phyloP scores from a whole-genome alignment of 495 filamentous ascomycete genomes.

The Cairneyella variabilis region DNA sequence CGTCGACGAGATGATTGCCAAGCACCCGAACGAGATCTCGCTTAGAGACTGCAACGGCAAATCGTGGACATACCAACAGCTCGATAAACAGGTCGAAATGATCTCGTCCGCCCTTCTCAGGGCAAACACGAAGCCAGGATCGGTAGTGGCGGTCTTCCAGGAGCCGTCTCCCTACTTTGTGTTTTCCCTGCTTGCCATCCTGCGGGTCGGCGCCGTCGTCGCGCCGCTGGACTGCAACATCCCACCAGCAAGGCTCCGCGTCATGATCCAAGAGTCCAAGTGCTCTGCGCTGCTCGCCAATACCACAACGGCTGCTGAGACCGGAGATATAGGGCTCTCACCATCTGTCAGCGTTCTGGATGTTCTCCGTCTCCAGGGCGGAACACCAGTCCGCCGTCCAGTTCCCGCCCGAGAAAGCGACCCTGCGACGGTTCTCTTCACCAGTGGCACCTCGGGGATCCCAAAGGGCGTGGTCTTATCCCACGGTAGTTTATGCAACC shows the following conservation, averaged over 20 bases:
- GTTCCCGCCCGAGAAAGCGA: background rate
- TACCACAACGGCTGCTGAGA: background rate
- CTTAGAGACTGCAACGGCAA: background rate
- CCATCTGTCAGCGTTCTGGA: background rate
- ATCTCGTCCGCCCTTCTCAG: background rate
- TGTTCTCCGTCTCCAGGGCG: background rate
- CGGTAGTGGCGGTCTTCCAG: conserved; percentile 26
- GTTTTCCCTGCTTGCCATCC: conserved; percentile 47
- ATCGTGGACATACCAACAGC: background rate
- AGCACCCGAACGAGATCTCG: background rate
- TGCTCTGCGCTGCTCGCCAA: background rate
- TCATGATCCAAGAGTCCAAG: background rate
- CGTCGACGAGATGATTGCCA: conserved; percentile 25
- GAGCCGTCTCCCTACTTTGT: conserved; percentile 38
- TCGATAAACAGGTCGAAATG: background rate
- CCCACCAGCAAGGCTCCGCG: conserved; percentile 21
- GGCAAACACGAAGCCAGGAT: conserved; percentile 7
- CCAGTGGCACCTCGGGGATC: background rate
- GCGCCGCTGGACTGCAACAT: conserved; percentile 46
- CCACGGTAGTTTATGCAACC: conserved; percentile 53
- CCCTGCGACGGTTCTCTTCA: background rate
- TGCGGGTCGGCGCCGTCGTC: conserved; percentile 43
- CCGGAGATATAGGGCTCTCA: background rate
- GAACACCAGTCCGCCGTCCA: background rate
- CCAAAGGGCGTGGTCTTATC: conserved; percentile 90